Evolutionary conservation across 306 rosid genomes (phyloP), one percentile per base, ranked within the genome.

Genomic region (Cicer yamashitae): DNA sequence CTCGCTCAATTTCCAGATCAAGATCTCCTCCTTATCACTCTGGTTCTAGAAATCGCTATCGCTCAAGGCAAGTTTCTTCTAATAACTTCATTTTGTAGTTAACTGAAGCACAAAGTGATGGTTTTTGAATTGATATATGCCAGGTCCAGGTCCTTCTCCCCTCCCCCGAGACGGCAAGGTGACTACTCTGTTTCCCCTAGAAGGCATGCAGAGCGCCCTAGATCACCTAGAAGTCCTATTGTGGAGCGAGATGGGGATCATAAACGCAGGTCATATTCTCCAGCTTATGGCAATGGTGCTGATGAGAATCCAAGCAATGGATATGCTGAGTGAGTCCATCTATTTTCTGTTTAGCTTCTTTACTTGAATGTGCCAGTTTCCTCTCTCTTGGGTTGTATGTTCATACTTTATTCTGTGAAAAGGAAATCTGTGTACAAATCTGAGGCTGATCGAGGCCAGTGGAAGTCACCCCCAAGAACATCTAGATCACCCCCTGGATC

Each of bases 131-230:
- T 61, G 67, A 73, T 52, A 43, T 54, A 9, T 72, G 13, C 15
- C 93, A 94, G 99, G 92, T 96, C 37, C 91, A 94, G 99, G 91
- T 96, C 99, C 45, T 86, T 56, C 65, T 96, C 99, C 80, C 99
- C 99, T 79, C 90, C 86, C 22, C 97, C 96, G 10, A 92, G 97
- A 79, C 81, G 91, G 54, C 91, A 86, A 15, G 80, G 81, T 57
- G 96, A 92, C 69, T 89, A 90, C 76, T 87, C 96, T 76, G 78
- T 83, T 74, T 94, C 98, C 68, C 98, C 98, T 44, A 79, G 82
- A 74, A 84, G 93, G 78, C 96, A 80, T 13, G 83, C 78, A 47
- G 96, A 84, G 44, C 94, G 87, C 54, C 92, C 93, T 15, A 77
- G 94, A 71, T 94, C 97, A 38, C 93, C 98, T 10, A 87, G 96